These are phyloP conservation scores for Vitis vinifera DNA, from an alignment of 164 flowering plant genomes.

Conservation along the genomic window ASM3070453v1 NC_081822.1:4502501-4503000, in stretches of 20 bases:
- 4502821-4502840: neutral
- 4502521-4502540: conserved; percentile 47
- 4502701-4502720: conserved; percentile 7
- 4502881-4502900: neutral
- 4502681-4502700: neutral
- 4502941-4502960: conserved; percentile 9
- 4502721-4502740: neutral
- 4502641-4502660: neutral
- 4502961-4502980: conserved; percentile 2
- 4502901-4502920: conserved; percentile 4
- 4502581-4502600: neutral
- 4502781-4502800: conserved; percentile 20
- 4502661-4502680: no score
- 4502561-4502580: conserved; percentile 37
- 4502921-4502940: conserved; percentile 1
- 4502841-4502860: neutral
- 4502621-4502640: neutral
- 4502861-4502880: neutral
- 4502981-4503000: neutral
- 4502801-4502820: neutral
- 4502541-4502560: conserved; percentile 82
- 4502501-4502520: conserved; percentile 46
- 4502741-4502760: neutral
- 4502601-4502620: neutral
- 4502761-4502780: neutral